Percentiles rank a stretch among this genome's conserved stretches.
Conservation (phyloP, 441 rosid species). For the Metrosideros polymorpha region DNA sequence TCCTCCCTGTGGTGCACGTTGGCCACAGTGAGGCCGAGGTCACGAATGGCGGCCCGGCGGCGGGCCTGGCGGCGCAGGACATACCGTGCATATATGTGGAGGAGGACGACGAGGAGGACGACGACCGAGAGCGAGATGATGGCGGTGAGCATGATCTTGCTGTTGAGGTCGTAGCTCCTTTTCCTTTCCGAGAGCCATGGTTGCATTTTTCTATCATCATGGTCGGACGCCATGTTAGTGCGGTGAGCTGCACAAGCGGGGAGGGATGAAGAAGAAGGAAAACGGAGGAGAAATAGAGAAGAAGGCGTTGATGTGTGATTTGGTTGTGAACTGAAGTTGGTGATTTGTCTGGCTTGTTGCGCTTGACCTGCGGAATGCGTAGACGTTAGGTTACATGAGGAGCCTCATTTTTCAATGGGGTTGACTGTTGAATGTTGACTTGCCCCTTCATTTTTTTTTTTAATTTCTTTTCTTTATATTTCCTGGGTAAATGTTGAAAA, state of each 20-base stretch:
- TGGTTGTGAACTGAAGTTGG: background rate
- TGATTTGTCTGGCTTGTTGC: background rate
- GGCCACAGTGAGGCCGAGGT: background rate
- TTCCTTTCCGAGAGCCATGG: background rate
- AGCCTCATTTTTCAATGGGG: background rate
- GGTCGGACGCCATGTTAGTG: background rate
- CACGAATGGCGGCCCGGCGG: constrained; percentile 4
- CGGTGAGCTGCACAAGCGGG: background rate
- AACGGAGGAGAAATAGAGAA: background rate
- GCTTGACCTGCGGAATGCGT: background rate
- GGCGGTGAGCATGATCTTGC: constrained; percentile 42
- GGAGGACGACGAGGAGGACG: constrained; percentile 21
- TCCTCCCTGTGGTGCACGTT: constrained; percentile 10
- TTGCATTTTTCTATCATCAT: background rate
- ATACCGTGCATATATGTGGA: constrained; percentile 39
- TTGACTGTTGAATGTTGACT: constrained; percentile 29
- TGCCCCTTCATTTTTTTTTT: background rate
- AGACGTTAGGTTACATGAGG: background rate
- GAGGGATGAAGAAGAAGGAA: background rate
- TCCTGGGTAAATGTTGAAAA: background rate
- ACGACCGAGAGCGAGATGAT: constrained; percentile 31
- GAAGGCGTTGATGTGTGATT: background rate
- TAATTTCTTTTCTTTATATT: background rate
- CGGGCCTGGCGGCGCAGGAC: constrained; percentile 32
- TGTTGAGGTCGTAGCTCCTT: constrained; percentile 19